A percentile compares a stretch with the other conserved stretches of the same genome.
phyloP scores from a whole-genome alignment of 176 grass and related monocot genomes.

The Bolboschoenus planiculmis region DNA sequence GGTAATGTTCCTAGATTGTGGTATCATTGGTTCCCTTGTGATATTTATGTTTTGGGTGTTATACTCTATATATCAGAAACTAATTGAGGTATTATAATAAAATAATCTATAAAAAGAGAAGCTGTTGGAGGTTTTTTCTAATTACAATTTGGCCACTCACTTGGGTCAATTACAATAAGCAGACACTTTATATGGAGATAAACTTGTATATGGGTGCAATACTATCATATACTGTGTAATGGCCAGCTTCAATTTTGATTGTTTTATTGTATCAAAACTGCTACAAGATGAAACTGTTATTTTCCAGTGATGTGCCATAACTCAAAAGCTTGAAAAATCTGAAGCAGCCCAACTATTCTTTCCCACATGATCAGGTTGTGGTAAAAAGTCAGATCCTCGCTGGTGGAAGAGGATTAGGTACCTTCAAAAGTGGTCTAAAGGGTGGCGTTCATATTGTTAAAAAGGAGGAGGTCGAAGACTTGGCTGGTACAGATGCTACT shows the following conservation, averaged over 20 bases:
- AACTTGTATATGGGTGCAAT: not conserved
- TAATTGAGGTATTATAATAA: not conserved
- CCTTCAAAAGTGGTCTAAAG: conserved; percentile 95
- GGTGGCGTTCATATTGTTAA: conserved; percentile 99
- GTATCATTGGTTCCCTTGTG: not conserved
- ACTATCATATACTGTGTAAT: not conserved
- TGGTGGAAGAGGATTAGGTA: conserved; percentile 87
- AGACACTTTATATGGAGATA: not conserved
- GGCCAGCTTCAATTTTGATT: not conserved
- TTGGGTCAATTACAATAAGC: not conserved
- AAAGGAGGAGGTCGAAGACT: conserved; percentile 60
- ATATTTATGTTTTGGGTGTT: too few relatives aligned
- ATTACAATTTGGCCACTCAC: not conserved
- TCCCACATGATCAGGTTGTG: conserved; percentile 48
- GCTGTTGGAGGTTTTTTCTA: not conserved
- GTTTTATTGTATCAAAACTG: not conserved
- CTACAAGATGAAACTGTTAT: not conserved
- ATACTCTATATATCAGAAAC: not conserved
- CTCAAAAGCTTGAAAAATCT: not conserved
- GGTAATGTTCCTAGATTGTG: not conserved
- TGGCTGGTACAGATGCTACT: conserved; percentile 47
- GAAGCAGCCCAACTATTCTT: not conserved
- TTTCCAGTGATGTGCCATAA: not conserved
- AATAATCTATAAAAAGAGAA: not conserved
- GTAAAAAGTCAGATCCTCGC: conserved; percentile 99